Evolutionary conservation across 805 yeast genomes (phyloP).

Genomic region (Torulaspora gathmanii): DNA sequence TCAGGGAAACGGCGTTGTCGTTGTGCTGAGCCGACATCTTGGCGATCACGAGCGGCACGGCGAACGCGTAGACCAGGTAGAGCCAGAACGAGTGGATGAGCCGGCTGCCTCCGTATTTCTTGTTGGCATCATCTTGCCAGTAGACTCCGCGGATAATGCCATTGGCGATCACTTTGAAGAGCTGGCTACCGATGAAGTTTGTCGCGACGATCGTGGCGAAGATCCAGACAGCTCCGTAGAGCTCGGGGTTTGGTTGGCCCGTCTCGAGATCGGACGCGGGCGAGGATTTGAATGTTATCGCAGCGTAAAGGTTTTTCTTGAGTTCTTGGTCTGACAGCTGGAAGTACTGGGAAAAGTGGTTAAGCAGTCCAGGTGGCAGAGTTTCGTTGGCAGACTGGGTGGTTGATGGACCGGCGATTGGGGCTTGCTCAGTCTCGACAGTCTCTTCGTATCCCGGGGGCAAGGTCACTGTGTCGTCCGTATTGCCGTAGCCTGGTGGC

Average conservation of each 20-base stretch:
- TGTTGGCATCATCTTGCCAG: slow-evolving; percentile 42
- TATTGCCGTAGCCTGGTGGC: slow-evolving; percentile 1
- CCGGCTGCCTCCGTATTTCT: slow-evolving; percentile 46
- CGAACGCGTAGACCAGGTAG: slow-evolving; percentile 70
- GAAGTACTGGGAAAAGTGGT: slow-evolving; percentile 27
- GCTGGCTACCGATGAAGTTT: slow-evolving; percentile 69
- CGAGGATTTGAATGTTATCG: slow-evolving; percentile 11
- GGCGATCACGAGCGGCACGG: slow-evolving; percentile 48
- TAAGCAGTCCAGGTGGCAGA: slow-evolving; percentile 26
- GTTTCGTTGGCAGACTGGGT: slow-evolving; percentile 2
- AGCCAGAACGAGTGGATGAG: slow-evolving; percentile 65
- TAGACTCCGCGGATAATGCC: slow-evolving; percentile 41
- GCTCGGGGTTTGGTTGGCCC: slow-evolving; percentile 44
- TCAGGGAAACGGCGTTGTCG: slow-evolving; percentile 45
- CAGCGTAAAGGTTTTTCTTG: slow-evolving; percentile 11
- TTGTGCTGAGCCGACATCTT: slow-evolving; percentile 2
- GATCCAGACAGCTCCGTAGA: slow-evolving; percentile 90
- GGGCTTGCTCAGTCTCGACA: neutral
- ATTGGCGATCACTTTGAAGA: slow-evolving; percentile 59
- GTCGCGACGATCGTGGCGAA: slow-evolving; percentile 74
- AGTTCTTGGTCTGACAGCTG: slow-evolving; percentile 18
- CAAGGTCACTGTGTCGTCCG: neutral
- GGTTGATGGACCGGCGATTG: neutral
- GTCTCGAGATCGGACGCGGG: slow-evolving; percentile 15
- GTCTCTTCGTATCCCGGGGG: slow-evolving; percentile 15